Base-by-base conservation (phyloP, 805 yeast species). In the Kuraishia ogatae region DNA sequence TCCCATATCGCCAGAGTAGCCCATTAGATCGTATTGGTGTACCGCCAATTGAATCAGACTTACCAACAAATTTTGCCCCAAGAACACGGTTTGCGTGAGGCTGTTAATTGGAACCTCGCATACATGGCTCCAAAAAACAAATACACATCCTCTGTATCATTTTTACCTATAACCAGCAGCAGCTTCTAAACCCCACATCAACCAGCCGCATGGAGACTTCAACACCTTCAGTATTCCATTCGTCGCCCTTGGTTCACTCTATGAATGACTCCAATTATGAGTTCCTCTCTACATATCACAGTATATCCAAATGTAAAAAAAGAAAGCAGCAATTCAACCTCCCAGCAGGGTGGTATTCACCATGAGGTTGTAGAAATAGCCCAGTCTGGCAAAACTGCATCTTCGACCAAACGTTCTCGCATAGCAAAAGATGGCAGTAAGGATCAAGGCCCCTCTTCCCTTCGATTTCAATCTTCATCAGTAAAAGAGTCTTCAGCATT, bases 141-240 rank as follows among this genome's bases (percentile, higher is more conserved):
- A 17, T 17, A 4, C 15, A 13, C 15, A 35, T 35, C 13, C 43
- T 5, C n/a, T 17, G n/a, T 11, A 35, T 11, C 29, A 35, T 35
- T 35, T 17, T 8, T 15, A 35, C 7, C 17, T 26, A 26, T 10
- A 26, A 10, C 43, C 43, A 35, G n/a, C 43, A 35, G 43, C 43
- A 35, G 43, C 43, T 35, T 35, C 43, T 35, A 35, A 35, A 35
- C 43, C 15, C 17, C 43, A 46, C 22, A 46, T 22, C 48, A n/a
- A 39, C 53, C 53, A 39, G 53, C 53, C 53, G 53, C 53, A 51
- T 51, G 53, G 39, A 51, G 53, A 7, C 8, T 24, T 48, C 20
- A 21, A 22, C 8, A 22, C 50, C 22, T 22, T 17, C 50, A 17
- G 24, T 23, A n/a, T 46, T 22, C 13, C 49, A 8, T 48, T 23